These are phyloP conservation scores for Leccinum fallax DNA, from an alignment of 1,284 basidiomycete species.

Conservation along the genomic window DNA sequence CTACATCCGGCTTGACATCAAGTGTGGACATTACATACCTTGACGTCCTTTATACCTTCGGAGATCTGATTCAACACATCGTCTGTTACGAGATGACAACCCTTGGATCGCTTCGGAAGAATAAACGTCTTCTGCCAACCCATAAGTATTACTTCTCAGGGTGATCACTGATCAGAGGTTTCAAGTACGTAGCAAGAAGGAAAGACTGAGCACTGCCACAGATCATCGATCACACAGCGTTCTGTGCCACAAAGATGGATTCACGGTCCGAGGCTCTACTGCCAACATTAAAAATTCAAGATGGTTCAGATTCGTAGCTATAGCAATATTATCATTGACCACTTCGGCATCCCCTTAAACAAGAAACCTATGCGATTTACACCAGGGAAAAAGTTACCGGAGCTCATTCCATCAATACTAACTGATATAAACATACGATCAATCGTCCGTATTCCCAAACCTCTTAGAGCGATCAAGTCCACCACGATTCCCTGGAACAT, in stretches of 20 bases:
- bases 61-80: slow-evolving; percentile 74
- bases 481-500: slow-evolving; percentile 80
- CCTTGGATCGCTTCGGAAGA: slow-evolving; percentile 59
- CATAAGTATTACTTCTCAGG: slow-evolving; percentile 48
- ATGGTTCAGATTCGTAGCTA: background rate
- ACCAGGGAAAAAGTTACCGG: background rate
- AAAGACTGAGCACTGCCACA: background rate
- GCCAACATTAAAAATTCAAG: background rate
- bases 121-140: slow-evolving; percentile 92
- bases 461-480: slow-evolving; percentile 56
- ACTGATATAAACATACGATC: slow-evolving; percentile 4
- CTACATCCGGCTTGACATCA: background rate
- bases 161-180: background rate
- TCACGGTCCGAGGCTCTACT: background rate
- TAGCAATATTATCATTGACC: background rate
- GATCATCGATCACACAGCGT: background rate
- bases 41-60: slow-evolving; percentile 70
- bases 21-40: slow-evolving; percentile 43
- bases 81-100: slow-evolving; percentile 87
- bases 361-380: background rate
- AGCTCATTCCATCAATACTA: background rate
- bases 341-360: background rate
- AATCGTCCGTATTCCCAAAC: slow-evolving; percentile 39
- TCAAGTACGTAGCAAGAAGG: background rate
- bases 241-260: background rate